Evolutionary conservation across 768 basidiomycete genomes (phyloP).

Genomic region (Suillus luteus): DNA sequence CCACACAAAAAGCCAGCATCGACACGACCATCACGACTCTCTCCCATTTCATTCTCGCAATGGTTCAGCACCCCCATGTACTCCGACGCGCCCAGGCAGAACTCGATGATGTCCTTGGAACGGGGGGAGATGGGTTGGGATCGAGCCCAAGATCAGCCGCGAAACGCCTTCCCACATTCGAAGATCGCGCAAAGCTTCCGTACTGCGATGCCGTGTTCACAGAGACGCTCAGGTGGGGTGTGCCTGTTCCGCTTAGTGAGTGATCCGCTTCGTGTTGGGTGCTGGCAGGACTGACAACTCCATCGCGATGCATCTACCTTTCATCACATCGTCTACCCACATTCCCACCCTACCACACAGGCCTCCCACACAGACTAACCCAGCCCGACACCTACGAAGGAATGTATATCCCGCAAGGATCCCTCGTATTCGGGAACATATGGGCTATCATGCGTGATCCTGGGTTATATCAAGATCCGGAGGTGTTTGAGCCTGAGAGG

Average conservation of each 20-base stretch:
- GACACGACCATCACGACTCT: conserved; percentile 65
- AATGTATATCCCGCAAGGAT: conserved; percentile 62
- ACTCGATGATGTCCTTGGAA: conserved; percentile 57
- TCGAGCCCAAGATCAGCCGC: background rate
- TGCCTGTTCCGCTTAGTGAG: conserved; percentile 59
- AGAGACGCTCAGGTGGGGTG: conserved; percentile 59
- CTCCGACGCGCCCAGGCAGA: conserved; percentile 63
- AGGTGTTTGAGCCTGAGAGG: background rate
- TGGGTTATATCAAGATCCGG: conserved; percentile 37
- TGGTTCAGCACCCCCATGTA: conserved; percentile 61
- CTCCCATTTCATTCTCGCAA: conserved; percentile 65
- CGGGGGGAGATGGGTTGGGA: conserved; percentile 8
- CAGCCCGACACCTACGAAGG: conserved; percentile 66
- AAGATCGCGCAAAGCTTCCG: conserved; percentile 56
- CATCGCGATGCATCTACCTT: background rate
- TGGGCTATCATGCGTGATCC: conserved; percentile 55
- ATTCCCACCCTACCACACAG: conserved; percentile 31
- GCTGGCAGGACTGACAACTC: background rate
- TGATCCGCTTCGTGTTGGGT: background rate
- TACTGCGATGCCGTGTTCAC: conserved; percentile 59
- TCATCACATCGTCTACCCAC: background rate
- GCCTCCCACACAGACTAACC: conserved; percentile 63
- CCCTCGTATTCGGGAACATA: conserved; percentile 65
- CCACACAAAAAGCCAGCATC: conserved; percentile 43
- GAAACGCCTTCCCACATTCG: conserved; percentile 59